Conservation (phyloP, 257 asterid genomes). For the Scutellaria minor region DNA sequence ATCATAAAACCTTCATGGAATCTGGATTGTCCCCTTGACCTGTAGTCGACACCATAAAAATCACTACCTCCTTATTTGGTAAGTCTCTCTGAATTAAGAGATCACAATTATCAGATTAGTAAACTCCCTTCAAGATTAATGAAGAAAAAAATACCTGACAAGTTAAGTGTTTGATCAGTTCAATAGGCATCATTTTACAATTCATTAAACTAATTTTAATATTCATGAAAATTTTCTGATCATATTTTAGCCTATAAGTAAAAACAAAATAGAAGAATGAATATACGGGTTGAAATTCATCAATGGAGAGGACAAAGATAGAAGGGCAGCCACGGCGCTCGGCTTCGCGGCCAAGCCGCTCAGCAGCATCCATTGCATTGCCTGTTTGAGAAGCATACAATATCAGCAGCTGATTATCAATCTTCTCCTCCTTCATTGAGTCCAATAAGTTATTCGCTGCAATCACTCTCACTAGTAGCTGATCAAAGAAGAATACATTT, state of each 20-base stretch:
- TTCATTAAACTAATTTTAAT: background rate
- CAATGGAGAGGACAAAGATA: constrained; percentile 64
- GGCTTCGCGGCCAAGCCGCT: constrained; percentile 84
- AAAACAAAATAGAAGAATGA: background rate
- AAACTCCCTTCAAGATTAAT: constrained; percentile 7
- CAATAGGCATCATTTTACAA: constrained; percentile 18
- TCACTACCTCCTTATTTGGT: constrained; percentile 54
- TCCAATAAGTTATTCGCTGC: constrained; percentile 36
- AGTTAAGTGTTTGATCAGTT: background rate
- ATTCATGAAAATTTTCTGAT: background rate
- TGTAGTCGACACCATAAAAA: constrained; percentile 93
- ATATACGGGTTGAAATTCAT: constrained; percentile 73
- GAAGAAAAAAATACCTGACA: background rate
- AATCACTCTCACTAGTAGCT: constrained; percentile 10
- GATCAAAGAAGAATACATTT: constrained; percentile 1
- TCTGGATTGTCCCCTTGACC: constrained; percentile 98
- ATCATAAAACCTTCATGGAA: constrained; percentile 74
- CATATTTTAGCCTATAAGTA: background rate
- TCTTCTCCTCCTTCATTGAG: constrained; percentile 43
- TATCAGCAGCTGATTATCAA: constrained; percentile 56
- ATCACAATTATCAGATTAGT: background rate
- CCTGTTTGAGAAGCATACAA: constrained; percentile 92
- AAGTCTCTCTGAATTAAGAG: constrained; percentile 57
- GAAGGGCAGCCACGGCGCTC: constrained; percentile 81
- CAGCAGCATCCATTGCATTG: constrained; percentile 89